Percentiles rank a stretch among this genome's conserved stretches.
Conservation (phyloP, 805 yeast species). For the Clavispora phyllophila region DNA sequence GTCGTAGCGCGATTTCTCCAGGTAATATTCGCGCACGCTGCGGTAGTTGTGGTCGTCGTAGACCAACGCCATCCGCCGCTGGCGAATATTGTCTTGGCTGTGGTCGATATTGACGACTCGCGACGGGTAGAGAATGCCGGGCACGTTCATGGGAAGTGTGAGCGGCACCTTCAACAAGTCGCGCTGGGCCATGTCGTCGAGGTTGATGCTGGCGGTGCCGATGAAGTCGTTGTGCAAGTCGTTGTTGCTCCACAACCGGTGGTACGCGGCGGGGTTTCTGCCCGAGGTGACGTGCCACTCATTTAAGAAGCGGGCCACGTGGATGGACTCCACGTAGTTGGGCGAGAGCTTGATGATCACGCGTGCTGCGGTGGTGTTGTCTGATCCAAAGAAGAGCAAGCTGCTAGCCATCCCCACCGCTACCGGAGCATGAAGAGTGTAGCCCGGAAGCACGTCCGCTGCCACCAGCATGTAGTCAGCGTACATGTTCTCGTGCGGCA, state of each 20-base stretch:
- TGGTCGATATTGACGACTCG: conserved; percentile 12
- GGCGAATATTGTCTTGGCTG: conserved; percentile 1
- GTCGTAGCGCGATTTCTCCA: neutral
- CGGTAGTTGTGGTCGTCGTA: conserved; percentile 16
- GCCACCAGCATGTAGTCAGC: conserved; percentile 13
- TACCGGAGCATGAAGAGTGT: conserved; percentile 17
- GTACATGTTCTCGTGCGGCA: conserved; percentile 3
- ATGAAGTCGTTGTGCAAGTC: conserved; percentile 10
- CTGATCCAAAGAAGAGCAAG: conserved; percentile 17
- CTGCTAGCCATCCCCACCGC: conserved; percentile 8
- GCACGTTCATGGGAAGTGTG: conserved; percentile 23
- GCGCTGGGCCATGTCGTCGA: conserved; percentile 1
- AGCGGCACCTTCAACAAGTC: conserved; percentile 9
- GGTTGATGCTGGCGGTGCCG: conserved; percentile 1
- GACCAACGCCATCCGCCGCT: conserved; percentile 18
- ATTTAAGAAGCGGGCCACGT: conserved; percentile 25
- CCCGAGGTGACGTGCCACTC: conserved; percentile 33
- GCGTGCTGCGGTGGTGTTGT: conserved; percentile 8
- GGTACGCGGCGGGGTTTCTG: conserved; percentile 12
- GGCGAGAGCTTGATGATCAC: conserved; percentile 24
- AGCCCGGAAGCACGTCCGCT: conserved; percentile 20
- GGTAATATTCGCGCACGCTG: conserved; percentile 13
- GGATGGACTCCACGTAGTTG: conserved; percentile 15
- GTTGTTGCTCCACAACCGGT: conserved; percentile 16
- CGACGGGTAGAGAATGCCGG: conserved; percentile 26